phyloP scores from a whole-genome alignment of 192 early-diverging fungal genomes.

The Coemansia sp. region DNA sequence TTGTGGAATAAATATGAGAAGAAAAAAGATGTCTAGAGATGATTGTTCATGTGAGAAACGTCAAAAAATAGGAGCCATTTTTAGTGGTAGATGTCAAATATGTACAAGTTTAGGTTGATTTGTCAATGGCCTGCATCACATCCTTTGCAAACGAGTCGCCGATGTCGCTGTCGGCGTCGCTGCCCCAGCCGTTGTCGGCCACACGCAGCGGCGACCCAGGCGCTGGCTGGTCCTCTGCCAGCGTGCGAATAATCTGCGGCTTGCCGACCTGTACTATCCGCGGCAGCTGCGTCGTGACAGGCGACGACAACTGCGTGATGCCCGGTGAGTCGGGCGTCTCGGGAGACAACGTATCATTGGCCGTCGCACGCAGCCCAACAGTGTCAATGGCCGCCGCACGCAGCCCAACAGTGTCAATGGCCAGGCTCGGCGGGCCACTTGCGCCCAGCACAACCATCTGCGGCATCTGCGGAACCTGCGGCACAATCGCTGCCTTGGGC shows the following conservation, averaged over 20 bases:
- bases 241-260: constrained; percentile 16
- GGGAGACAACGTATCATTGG: constrained; percentile 16
- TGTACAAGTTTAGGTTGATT: constrained; percentile 7
- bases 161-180: constrained; percentile 9
- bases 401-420: constrained; percentile 9
- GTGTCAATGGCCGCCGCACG: constrained; percentile 15
- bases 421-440: constrained; percentile 7
- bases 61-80: not conserved
- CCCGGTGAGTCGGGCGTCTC: constrained; percentile 20
- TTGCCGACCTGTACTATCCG: constrained; percentile 36
- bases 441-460: constrained; percentile 31
- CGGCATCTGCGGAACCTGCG: constrained; percentile 20
- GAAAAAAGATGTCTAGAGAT: not conserved
- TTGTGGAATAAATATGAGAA: not conserved
- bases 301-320: constrained; percentile 14
- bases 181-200: constrained; percentile 32
- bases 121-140: constrained; percentile 1
- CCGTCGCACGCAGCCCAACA: constrained; percentile 4
- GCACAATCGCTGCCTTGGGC: constrained; percentile 30
- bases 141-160: constrained; percentile 26
- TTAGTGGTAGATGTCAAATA: not conserved
- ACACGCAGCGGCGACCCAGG: constrained; percentile 26
- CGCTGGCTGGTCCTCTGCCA: constrained; percentile 8
- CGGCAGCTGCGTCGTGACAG: constrained; percentile 26
- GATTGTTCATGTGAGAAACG: not conserved